Base-by-base conservation (phyloP, 306 rosid genomes). In the Mimosa pudica region DNA sequence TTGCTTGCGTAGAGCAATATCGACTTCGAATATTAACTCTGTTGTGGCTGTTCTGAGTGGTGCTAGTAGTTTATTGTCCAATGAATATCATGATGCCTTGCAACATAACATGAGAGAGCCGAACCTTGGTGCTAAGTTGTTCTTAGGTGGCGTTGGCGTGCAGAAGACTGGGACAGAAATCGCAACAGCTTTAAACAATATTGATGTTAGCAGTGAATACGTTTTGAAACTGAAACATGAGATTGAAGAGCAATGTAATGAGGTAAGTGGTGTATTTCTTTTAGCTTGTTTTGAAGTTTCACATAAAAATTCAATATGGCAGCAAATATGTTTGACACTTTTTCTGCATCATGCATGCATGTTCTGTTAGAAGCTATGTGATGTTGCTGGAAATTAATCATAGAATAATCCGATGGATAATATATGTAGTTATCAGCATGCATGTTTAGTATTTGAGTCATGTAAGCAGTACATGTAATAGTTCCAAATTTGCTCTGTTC, bases 201-300 rank as follows among this genome's bases (percentile, higher is more conserved):
- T 93, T 89, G 98, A 93, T 72, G 90, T 95, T 66, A 95, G 99
- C 41, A 65, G 97, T 30, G 98, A 93, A 79, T 95, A 92, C 80
- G 96, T 89, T 74, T 84, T 90, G 76, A 95, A 95, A 86, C 93
- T 95, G 42, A 95, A 88, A 80, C 92, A 92, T n/a, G 97, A 89
- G 83, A 91, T 93, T 48, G 99, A 95, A 84, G 99, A 95, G 87
- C 98, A 90, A 64, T 91, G 93, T 83, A 85, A 91, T 16, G 98
- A 91, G 98, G 97, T 95, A 77, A 85, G 84, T 82, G 69, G 52
- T 57, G 41, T 87, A 36, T 66, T 72, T 84, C 71, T 33, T 24
- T 24, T 24, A 24, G 77, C 52, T 73, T 60, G 20, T 70, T 51
- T n/a, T 62, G 72, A 58, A 63, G 17, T 78, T 72, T 49, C 45